A percentile compares a stretch with the other conserved stretches of the same genome.
Evolutionary conservation across 495 filamentous ascomycete species (phyloP).

Genomic region (Choiromyces venosus): DNA sequence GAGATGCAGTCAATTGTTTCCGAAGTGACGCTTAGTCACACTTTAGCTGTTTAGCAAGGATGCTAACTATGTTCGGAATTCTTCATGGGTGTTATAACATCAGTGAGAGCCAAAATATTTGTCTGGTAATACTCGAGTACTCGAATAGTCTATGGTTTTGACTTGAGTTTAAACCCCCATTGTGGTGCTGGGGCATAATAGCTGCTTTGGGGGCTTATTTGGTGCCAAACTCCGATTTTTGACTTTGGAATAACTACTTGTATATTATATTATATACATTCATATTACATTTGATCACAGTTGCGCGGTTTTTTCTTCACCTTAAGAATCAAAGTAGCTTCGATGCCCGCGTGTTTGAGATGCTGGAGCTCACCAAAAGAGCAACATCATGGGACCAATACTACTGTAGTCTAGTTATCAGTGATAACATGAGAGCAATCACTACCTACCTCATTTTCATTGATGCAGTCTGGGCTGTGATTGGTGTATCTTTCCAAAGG

Average conservation of each 20-base stretch:
- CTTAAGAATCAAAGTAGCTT: neutral
- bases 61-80: neutral
- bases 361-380: no score
- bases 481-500: no score
- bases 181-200: no score
- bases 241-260: no score
- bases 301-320: neutral
- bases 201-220: no score
- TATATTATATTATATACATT: no score
- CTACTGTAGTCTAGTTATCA: no score
- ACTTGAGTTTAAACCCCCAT: no score
- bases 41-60: neutral
- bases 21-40: neutral
- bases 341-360: neutral
- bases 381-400: no score
- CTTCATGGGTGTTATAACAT: neutral
- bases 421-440: neutral
- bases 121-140: no score
- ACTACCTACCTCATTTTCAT: neutral
- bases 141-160: no score
- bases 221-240: no score
- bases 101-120: neutral
- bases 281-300: neutral
- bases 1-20: neutral
- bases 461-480: neutral